Percentiles rank a stretch among this genome's conserved stretches.
These are phyloP conservation scores for Rosa persica DNA, from an alignment of 306 rosid species.

Conservation along the genomic window DNA sequence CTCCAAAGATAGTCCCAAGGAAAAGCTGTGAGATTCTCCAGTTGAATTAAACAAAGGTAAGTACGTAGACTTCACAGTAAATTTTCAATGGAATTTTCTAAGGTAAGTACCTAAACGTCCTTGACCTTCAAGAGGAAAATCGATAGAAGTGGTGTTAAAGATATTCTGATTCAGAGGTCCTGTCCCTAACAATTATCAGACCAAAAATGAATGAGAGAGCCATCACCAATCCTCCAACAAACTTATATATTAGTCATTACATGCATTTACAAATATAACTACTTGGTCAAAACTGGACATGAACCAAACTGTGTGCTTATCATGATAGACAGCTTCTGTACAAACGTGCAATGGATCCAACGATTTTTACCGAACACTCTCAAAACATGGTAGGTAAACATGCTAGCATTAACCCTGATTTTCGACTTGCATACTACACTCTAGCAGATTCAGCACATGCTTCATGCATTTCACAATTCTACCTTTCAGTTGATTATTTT, in stretches of 20 bases:
- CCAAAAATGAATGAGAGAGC: too few relatives aligned
- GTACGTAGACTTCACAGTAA: too few relatives aligned
- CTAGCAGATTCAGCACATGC: slow-evolving; percentile 19
- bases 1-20: too few relatives aligned
- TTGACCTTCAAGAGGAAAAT: too few relatives aligned
- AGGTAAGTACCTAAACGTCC: too few relatives aligned
- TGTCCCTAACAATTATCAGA: too few relatives aligned
- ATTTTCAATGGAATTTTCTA: too few relatives aligned
- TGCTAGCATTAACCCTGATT: slow-evolving; percentile 32
- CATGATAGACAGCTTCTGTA: slow-evolving; percentile 37
- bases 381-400: slow-evolving; percentile 31
- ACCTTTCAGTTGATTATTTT: not conserved
- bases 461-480: not conserved
- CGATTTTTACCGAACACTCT: slow-evolving; percentile 26
- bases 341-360: slow-evolving; percentile 47
- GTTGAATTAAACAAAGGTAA: too few relatives aligned
- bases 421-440: slow-evolving; percentile 16
- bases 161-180: too few relatives aligned
- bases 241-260: not conserved
- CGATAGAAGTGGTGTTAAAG: too few relatives aligned
- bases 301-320: slow-evolving; percentile 53
- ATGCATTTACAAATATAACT: not conserved
- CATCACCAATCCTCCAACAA: too few relatives aligned
- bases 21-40: too few relatives aligned
- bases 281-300: slow-evolving; percentile 4